Conservation (phyloP, 768 basidiomycete genomes). For the Mycena latifolia region DNA sequence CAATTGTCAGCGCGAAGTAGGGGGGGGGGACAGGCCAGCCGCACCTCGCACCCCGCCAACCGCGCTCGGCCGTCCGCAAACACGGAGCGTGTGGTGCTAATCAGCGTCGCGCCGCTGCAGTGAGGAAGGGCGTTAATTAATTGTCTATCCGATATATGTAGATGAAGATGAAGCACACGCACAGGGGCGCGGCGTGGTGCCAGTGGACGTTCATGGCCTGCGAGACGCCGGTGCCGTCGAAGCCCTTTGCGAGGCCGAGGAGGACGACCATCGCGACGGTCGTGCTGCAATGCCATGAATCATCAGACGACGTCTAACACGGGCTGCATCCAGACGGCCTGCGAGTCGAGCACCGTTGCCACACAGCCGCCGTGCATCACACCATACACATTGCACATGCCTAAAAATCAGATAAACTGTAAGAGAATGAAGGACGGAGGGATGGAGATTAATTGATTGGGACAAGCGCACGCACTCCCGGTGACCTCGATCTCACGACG, state of each 20-base stretch:
- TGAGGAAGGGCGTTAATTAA: neutral
- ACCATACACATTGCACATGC: conserved; percentile 38
- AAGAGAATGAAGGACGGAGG: no score
- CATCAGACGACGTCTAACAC: no score
- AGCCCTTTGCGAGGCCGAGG: conserved; percentile 23
- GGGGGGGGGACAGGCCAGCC: no score
- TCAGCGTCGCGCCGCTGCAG: conserved; percentile 12
- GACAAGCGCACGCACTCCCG: neutral
- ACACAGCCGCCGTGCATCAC: conserved; percentile 35
- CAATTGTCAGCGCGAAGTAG: neutral
- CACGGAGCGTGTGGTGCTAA: conserved; percentile 11
- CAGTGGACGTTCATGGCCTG: conserved; percentile 30
- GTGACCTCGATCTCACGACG: conserved; percentile 55
- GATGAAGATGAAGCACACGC: neutral
- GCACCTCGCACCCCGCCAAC: conserved; percentile 21
- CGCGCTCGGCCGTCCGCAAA: conserved; percentile 13
- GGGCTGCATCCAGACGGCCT: no score
- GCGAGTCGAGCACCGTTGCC: conserved; percentile 31
- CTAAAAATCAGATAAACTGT: conserved; percentile 4
- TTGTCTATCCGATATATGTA: neutral
- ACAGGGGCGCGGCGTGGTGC: conserved; percentile 29
- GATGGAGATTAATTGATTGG: no score
- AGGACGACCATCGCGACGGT: conserved; percentile 21
- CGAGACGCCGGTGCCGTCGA: conserved; percentile 32
- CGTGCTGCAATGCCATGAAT: neutral